Evolutionary conservation across 2,329 filamentous ascomycete genomes (phyloP).

Genomic region (Fusarium goolgardi): DNA sequence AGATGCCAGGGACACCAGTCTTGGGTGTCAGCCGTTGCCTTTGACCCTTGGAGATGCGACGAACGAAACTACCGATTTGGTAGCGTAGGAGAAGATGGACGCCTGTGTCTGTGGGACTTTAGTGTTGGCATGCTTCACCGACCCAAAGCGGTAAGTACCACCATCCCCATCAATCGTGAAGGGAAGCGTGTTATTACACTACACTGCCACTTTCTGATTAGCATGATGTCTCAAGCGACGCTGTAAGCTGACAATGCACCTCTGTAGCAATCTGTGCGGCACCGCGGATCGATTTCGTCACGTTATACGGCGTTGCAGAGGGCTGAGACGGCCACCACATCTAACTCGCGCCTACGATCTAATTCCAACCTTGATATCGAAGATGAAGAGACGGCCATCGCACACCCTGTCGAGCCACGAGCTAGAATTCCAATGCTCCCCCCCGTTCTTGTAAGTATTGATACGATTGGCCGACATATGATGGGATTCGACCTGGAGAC

Average conservation of each 20-base stretch:
- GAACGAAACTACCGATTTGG: conserved; percentile 95
- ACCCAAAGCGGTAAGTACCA: conserved; percentile 78
- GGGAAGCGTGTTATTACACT: not conserved
- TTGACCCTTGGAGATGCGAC: conserved; percentile 97
- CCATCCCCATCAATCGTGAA: not conserved
- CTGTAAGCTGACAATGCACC: conserved; percentile 26
- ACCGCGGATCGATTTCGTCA: conserved; percentile 66
- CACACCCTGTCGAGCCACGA: conserved; percentile 87
- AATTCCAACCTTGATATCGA: conserved; percentile 72
- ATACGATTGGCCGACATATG: not conserved
- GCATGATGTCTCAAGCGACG: not conserved
- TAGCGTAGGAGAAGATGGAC: conserved; percentile 93
- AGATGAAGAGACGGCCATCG: conserved; percentile 69
- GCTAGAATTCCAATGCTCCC: conserved; percentile 86
- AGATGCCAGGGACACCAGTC: conserved; percentile 95
- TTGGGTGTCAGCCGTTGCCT: conserved; percentile 93
- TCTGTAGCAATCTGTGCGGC: conserved; percentile 44
- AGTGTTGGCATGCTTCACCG: conserved; percentile 95
- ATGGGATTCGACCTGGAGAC: conserved; percentile 1
- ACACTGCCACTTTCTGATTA: not conserved
- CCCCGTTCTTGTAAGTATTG: conserved; percentile 80
- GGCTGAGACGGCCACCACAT: conserved; percentile 71
- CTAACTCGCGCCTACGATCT: conserved; percentile 71
- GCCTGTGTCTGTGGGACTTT: conserved; percentile 95
- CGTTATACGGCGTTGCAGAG: conserved; percentile 62